Conservation (phyloP, 306 rosid species). For the Dalbergia cochinchinensis region DNA sequence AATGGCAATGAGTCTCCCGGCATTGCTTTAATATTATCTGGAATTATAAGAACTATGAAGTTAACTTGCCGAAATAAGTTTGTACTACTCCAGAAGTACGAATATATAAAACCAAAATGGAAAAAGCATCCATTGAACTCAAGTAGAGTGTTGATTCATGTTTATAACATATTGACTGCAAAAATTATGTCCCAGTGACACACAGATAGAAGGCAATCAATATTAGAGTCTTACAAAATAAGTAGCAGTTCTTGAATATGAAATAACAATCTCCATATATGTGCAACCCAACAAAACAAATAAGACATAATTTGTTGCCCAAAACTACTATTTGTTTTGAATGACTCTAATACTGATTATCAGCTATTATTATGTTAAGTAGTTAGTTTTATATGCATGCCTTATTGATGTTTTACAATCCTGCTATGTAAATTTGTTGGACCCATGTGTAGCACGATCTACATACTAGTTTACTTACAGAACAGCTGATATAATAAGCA, state of each 20-base stretch:
- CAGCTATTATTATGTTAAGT: too few species aligned
- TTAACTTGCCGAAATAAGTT: slow-evolving; percentile 32
- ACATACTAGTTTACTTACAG: slow-evolving; percentile 11
- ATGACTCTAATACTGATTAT: too few species aligned
- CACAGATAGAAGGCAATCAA: not conserved
- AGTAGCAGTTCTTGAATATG: too few species aligned
- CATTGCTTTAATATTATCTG: slow-evolving; percentile 82
- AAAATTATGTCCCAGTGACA: slow-evolving; percentile 22
- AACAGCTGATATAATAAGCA: slow-evolving; percentile 25
- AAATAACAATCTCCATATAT: too few species aligned
- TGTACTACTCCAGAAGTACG: slow-evolving; percentile 19
- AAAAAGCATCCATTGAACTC: slow-evolving; percentile 1
- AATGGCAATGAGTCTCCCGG: slow-evolving; percentile 90
- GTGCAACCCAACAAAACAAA: too few species aligned
- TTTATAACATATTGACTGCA: slow-evolving; percentile 24
- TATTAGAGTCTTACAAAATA: too few species aligned
- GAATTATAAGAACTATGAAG: slow-evolving; percentile 5
- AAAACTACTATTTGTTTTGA: too few species aligned
- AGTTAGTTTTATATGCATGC: too few species aligned
- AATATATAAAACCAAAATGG: not conserved
- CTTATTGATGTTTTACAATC: too few species aligned
- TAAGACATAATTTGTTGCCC: too few species aligned
- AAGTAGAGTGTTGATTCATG: slow-evolving; percentile 19
- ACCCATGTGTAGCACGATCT: too few species aligned
- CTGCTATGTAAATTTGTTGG: too few species aligned